A percentile compares a stretch with the other conserved stretches of the same genome.
Evolutionary conservation across 2,329 filamentous ascomycete genomes (phyloP).

Genomic region (Fusarium goolgardi): DNA sequence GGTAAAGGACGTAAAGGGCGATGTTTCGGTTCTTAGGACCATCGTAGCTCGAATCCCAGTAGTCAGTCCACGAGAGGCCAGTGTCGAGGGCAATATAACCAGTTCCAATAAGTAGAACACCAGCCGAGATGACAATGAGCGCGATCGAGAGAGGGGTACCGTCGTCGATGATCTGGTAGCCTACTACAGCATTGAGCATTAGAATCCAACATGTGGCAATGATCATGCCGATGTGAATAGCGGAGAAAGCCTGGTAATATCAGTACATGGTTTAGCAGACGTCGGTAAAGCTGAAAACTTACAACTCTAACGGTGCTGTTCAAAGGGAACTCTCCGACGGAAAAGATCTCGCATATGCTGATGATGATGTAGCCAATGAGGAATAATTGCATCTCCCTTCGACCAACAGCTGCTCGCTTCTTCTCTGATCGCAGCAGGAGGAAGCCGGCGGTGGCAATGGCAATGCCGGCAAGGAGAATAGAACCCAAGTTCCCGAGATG

Average conservation of each 20-base stretch:
- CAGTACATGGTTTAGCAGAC: constrained; percentile 20
- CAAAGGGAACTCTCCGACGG: constrained; percentile 88
- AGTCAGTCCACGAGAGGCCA: constrained; percentile 84
- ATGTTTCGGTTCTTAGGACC: constrained; percentile 81
- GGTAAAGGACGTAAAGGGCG: constrained; percentile 93
- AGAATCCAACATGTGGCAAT: constrained; percentile 90
- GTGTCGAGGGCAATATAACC: constrained; percentile 97
- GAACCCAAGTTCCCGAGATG: constrained; percentile 91
- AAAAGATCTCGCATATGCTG: constrained; percentile 96
- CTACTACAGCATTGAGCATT: constrained; percentile 90
- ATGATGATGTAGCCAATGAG: constrained; percentile 87
- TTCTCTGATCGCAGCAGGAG: constrained; percentile 84
- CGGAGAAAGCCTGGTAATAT: constrained; percentile 78
- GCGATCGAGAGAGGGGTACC: constrained; percentile 86
- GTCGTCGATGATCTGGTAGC: constrained; percentile 93
- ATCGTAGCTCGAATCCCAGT: constrained; percentile 74
- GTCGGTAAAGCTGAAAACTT: constrained; percentile 53
- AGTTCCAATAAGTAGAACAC: constrained; percentile 83
- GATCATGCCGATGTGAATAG: constrained; percentile 90
- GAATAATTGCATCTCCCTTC: constrained; percentile 98
- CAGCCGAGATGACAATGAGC: constrained; percentile 77
- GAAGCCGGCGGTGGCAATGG: constrained; percentile 74
- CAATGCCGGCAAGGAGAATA: constrained; percentile 82
- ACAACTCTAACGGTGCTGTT: constrained; percentile 76
- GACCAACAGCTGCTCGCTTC: constrained; percentile 92